A percentile compares a stretch with the other conserved stretches of the same genome.
Evolutionary conservation across 164 flowering plant species (phyloP).

Genomic region (Protea cynaroides): DNA sequence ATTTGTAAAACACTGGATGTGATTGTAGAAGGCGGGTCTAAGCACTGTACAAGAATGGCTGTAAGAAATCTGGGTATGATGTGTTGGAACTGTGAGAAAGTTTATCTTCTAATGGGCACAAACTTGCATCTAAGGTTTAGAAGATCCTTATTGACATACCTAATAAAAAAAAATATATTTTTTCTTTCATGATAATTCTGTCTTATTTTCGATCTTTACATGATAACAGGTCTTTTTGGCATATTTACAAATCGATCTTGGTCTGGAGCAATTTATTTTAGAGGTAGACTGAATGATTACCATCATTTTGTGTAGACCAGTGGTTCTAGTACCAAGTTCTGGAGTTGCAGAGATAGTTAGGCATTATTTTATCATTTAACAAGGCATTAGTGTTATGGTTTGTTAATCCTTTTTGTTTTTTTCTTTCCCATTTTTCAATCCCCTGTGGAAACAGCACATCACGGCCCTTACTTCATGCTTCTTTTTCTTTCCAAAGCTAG

Average conservation of each 20-base stretch:
- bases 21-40: background rate
- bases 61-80: background rate
- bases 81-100: background rate
- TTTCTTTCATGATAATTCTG: background rate
- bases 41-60: background rate
- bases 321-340: background rate
- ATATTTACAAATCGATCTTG: background rate
- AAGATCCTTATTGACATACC: background rate
- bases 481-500: background rate
- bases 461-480: background rate
- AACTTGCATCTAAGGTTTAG: background rate
- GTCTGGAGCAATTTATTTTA: background rate
- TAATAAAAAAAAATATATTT: too few relatives aligned
- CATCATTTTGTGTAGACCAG: background rate
- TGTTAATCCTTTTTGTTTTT: background rate
- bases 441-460: background rate
- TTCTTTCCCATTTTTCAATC: background rate
- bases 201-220: background rate
- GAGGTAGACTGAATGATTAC: background rate
- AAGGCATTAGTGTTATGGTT: background rate
- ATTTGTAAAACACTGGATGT: too few relatives aligned
- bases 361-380: background rate
- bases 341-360: background rate
- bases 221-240: background rate
- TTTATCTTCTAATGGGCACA: background rate